Conservation (phyloP, 2,329 filamentous ascomycete species). For the Phialophora verrucosa region DNA sequence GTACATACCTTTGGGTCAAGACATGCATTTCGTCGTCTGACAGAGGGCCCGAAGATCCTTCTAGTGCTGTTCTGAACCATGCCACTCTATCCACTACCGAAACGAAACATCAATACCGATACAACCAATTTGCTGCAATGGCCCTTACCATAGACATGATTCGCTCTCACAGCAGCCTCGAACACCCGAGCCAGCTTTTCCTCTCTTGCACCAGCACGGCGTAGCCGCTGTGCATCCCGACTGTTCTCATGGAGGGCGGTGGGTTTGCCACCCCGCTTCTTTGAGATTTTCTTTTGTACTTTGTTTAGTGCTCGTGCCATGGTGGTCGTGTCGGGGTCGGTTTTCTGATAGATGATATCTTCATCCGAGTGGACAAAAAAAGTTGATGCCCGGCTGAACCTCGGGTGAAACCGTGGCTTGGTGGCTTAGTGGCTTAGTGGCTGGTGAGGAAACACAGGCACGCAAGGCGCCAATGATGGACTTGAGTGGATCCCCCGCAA, state of each 20-base stretch:
- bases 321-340: slow-evolving; percentile 36
- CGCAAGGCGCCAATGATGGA: slow-evolving; percentile 1
- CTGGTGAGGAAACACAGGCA: neutral
- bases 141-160: slow-evolving; percentile 72
- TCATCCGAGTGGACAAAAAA: slow-evolving; percentile 7
- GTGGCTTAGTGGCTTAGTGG: neutral
- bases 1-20: slow-evolving; percentile 63
- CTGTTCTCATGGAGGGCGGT: slow-evolving; percentile 85
- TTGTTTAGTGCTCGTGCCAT: slow-evolving; percentile 84
- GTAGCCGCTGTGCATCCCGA: slow-evolving; percentile 80
- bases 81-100: slow-evolving; percentile 66
- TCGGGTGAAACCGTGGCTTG: slow-evolving; percentile 12
- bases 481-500: slow-evolving; percentile 5
- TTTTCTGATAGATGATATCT: neutral
- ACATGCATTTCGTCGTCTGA: slow-evolving; percentile 49
- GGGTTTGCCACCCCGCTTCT: slow-evolving; percentile 78
- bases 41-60: slow-evolving; percentile 43
- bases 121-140: neutral
- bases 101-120: slow-evolving; percentile 13
- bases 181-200: slow-evolving; percentile 78
- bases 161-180: slow-evolving; percentile 71
- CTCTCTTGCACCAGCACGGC: slow-evolving; percentile 79
- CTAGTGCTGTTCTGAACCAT: slow-evolving; percentile 73
- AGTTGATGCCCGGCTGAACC: slow-evolving; percentile 26
- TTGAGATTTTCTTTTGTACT: slow-evolving; percentile 84